phyloP scores from a whole-genome alignment of 1,139 yeast species.

The Candida labiduridarum region DNA sequence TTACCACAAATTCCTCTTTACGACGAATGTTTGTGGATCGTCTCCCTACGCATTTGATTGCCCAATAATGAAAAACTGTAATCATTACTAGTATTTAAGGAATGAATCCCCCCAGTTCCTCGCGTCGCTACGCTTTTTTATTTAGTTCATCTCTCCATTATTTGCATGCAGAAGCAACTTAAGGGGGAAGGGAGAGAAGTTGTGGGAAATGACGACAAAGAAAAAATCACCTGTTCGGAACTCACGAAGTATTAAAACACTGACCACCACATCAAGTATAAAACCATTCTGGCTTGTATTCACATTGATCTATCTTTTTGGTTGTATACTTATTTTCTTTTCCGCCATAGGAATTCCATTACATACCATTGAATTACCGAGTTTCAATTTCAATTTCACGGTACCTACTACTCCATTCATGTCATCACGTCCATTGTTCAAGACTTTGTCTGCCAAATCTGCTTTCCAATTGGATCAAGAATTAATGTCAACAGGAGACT shows the following conservation, averaged over 20 bases:
- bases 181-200: neutral
- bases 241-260: neutral
- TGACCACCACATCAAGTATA: neutral
- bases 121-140: too few relatives aligned
- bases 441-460: slow-evolving; percentile 57
- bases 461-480: slow-evolving; percentile 85
- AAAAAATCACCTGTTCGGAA: slow-evolving; percentile 3
- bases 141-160: neutral
- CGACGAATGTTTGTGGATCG: neutral
- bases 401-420: neutral
- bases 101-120: neutral
- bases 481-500: slow-evolving; percentile 82
- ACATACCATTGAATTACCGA: slow-evolving; percentile 1
- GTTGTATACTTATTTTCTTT: slow-evolving; percentile 2
- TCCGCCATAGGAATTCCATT: slow-evolving; percentile 1
- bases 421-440: slow-evolving; percentile 18
- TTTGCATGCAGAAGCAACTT: neutral
- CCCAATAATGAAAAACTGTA: neutral
- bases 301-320: slow-evolving; percentile 1
- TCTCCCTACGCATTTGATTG: neutral
- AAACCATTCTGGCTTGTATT: slow-evolving; percentile 1
- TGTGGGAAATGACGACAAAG: neutral
- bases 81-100: neutral
- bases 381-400: neutral
- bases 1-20: neutral